A percentile compares a stretch with the other conserved stretches of the same genome.
These are phyloP conservation scores for Catharanthus roseus DNA, from an alignment of 257 asterid species.

Conservation along the genomic window DNA sequence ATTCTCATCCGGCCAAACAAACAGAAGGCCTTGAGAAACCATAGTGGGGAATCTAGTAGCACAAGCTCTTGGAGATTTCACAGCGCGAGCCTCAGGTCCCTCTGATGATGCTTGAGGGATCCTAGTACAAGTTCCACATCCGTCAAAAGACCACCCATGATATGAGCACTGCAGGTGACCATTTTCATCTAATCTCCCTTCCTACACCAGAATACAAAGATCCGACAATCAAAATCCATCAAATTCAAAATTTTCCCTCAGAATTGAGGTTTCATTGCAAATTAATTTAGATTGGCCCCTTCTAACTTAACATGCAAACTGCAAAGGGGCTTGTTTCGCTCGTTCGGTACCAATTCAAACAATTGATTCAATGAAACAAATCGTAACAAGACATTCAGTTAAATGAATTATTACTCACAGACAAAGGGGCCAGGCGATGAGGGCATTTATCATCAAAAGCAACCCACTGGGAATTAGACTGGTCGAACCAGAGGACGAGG, in stretches of 20 bases:
- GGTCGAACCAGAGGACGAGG: conserved; percentile 89
- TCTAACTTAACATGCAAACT: background rate
- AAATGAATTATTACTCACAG: conserved; percentile 35
- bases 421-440: conserved; percentile 95
- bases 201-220: conserved; percentile 41
- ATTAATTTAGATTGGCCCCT: background rate
- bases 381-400: background rate
- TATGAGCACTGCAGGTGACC: conserved; percentile 98
- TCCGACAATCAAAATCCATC: background rate
- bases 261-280: too few relatives aligned
- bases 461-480: conserved; percentile 69
- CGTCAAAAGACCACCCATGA: conserved; percentile 98
- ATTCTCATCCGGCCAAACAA: conserved; percentile 97
- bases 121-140: conserved; percentile 81
- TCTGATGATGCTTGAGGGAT: conserved; percentile 91
- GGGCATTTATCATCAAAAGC: conserved; percentile 97
- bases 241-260: background rate
- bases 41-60: conserved; percentile 84
- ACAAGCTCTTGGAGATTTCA: conserved; percentile 80
- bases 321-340: background rate
- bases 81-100: conserved; percentile 87
- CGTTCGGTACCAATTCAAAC: too few relatives aligned
- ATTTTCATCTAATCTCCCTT: conserved; percentile 95
- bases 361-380: too few relatives aligned
- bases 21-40: conserved; percentile 96